A percentile compares a stretch with the other conserved stretches of the same genome.
phyloP scores from a whole-genome alignment of 257 asterid genomes.

The Parsonsia alboflavescens region DNA sequence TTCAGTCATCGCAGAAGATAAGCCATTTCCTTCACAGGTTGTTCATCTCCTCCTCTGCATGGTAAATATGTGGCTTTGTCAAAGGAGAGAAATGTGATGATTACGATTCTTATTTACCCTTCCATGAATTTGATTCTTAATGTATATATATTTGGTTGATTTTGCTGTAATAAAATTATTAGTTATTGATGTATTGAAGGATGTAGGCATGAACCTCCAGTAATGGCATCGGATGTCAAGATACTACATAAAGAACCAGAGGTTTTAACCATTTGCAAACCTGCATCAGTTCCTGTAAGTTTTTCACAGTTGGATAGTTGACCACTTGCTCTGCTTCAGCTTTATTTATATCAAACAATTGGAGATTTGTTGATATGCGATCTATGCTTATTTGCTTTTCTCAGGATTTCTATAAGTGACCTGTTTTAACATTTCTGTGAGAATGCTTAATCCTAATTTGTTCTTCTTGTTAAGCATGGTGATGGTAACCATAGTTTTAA shows the following conservation, averaged over 20 bases:
- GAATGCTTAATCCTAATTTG: neutral
- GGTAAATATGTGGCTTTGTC: neutral
- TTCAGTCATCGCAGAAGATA: conserved; percentile 73
- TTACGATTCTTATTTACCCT: neutral
- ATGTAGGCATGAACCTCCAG: conserved; percentile 99
- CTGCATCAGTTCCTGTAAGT: conserved; percentile 97
- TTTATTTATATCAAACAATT: neutral
- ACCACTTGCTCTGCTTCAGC: neutral
- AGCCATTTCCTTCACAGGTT: conserved; percentile 97
- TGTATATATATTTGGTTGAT: conserved; percentile 2
- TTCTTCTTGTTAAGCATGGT: neutral
- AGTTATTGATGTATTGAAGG: conserved; percentile 44
- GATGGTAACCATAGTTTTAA: neutral
- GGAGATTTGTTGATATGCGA: neutral
- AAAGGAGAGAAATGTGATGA: neutral
- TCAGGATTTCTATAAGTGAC: neutral
- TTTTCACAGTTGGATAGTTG: conserved; percentile 11
- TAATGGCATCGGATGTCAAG: conserved; percentile 69
- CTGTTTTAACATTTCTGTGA: neutral
- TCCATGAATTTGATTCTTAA: neutral
- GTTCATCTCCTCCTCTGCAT: conserved; percentile 7
- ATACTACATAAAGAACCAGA: conserved; percentile 73
- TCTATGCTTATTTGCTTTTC: neutral
- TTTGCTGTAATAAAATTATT: conserved; percentile 20
- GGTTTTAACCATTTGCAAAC: conserved; percentile 78